Percentiles rank a stretch among this genome's conserved stretches.
Evolutionary conservation across 2,329 filamentous ascomycete species (phyloP).

Genomic region (Aspergillus cejpii): DNA sequence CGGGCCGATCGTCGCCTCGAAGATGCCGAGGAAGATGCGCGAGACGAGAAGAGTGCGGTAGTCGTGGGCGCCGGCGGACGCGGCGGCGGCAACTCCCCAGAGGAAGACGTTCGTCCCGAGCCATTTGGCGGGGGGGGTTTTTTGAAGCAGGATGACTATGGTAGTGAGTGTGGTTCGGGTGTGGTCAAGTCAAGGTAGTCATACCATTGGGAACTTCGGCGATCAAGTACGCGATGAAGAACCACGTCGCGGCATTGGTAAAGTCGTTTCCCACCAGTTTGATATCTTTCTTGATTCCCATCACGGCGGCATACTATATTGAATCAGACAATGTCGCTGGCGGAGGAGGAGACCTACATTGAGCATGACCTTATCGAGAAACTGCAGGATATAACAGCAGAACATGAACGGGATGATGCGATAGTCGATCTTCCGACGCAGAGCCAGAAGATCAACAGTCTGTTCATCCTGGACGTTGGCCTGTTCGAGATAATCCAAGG

Average conservation of each 20-base stretch:
- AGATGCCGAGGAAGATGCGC: slow-evolving; percentile 54
- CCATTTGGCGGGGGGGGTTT: slow-evolving; percentile 55
- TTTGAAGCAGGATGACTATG: slow-evolving; percentile 53
- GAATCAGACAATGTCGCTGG: background rate
- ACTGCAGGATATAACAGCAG: slow-evolving; percentile 56
- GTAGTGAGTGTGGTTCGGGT: background rate
- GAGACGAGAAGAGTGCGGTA: slow-evolving; percentile 51
- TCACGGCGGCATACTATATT: slow-evolving; percentile 58
- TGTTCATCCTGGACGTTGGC: slow-evolving; percentile 22
- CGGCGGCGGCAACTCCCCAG: slow-evolving; percentile 48
- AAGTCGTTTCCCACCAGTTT: slow-evolving; percentile 55
- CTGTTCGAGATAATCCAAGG: slow-evolving; percentile 29
- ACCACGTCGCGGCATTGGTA: slow-evolving; percentile 55
- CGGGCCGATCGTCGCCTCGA: slow-evolving; percentile 55
- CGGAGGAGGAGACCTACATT: slow-evolving; percentile 41
- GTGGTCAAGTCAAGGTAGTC: slow-evolving; percentile 5
- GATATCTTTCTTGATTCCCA: slow-evolving; percentile 54
- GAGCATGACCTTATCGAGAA: slow-evolving; percentile 58
- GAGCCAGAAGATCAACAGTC: slow-evolving; percentile 38
- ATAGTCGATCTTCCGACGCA: slow-evolving; percentile 54
- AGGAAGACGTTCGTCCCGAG: slow-evolving; percentile 53
- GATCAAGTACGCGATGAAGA: slow-evolving; percentile 56
- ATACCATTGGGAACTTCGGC: slow-evolving; percentile 56
- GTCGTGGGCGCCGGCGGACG: slow-evolving; percentile 48
- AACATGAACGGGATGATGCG: slow-evolving; percentile 58